Evolutionary conservation across 169 alveolate species (phyloP).

Genomic region (Plasmodium vivax): DNA sequence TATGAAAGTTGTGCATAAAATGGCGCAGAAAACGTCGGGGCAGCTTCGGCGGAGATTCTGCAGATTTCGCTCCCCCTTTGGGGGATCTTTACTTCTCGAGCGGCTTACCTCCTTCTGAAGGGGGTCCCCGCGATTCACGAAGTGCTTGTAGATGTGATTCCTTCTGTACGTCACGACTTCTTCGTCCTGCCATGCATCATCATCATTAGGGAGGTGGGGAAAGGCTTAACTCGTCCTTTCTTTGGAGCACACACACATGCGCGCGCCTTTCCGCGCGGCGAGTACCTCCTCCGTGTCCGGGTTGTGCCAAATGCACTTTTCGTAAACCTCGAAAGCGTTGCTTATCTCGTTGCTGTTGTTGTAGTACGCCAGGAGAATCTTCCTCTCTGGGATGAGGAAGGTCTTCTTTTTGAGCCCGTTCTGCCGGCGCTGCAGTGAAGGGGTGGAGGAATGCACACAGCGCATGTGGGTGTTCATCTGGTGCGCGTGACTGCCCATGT

Average conservation of each 20-base stretch:
- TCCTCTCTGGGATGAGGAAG: slow-evolving; percentile 50
- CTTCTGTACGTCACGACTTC: slow-evolving; percentile 35
- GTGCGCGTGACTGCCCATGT: too few relatives aligned
- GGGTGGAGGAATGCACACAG: not conserved
- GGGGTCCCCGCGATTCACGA: slow-evolving; percentile 20
- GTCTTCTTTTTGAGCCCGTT: slow-evolving; percentile 47
- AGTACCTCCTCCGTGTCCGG: slow-evolving; percentile 47
- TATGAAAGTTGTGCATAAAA: not conserved
- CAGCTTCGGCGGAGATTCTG: not conserved
- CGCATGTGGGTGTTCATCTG: not conserved
- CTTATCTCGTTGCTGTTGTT: slow-evolving; percentile 54
- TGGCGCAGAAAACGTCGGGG: not conserved
- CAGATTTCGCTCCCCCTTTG: too few relatives aligned
- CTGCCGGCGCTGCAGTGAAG: not conserved
- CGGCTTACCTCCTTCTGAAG: slow-evolving; percentile 19
- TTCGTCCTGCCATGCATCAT: slow-evolving; percentile 43
- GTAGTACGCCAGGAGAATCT: slow-evolving; percentile 28
- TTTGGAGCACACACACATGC: not conserved
- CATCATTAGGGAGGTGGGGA: not conserved
- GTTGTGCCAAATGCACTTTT: slow-evolving; percentile 17
- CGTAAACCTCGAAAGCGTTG: slow-evolving; percentile 42
- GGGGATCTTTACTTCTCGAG: too few relatives aligned
- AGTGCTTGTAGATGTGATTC: slow-evolving; percentile 39
- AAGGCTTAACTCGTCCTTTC: not conserved
- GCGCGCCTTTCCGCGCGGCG: not conserved